Evolutionary conservation across 2,329 filamentous ascomycete species (phyloP).

Genomic region (Colletotrichum filicis): DNA sequence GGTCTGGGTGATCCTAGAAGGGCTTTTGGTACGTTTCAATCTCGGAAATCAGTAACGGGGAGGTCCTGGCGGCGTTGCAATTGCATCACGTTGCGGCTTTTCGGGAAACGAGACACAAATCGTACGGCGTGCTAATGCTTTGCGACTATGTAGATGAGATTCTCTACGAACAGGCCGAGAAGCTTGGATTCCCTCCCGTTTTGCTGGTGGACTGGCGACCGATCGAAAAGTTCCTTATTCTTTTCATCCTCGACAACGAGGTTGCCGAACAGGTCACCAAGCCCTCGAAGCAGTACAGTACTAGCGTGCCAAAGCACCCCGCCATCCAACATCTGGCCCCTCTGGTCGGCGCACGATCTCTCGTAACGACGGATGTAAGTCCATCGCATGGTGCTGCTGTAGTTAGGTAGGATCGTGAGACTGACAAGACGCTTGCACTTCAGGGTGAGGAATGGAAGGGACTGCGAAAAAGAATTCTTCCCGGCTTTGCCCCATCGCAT

Average conservation of each 20-base stretch:
- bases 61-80: background rate
- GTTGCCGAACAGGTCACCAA: conserved; percentile 26
- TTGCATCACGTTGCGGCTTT: background rate
- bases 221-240: conserved; percentile 17
- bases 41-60: too few relatives aligned
- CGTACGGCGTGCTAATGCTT: background rate
- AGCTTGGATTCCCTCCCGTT: conserved; percentile 23
- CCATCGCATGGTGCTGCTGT: too few relatives aligned
- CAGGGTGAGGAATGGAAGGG: conserved; percentile 29
- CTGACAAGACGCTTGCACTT: background rate
- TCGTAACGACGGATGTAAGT: conserved; percentile 22
- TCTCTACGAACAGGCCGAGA: conserved; percentile 22
- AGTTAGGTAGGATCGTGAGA: background rate
- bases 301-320: conserved; percentile 30
- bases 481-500: conserved; percentile 28
- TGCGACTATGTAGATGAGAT: conserved; percentile 8
- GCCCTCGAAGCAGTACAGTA: conserved; percentile 28
- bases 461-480: conserved; percentile 24
- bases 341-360: conserved; percentile 25
- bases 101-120: background rate
- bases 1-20: conserved; percentile 22
- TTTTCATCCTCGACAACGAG: conserved; percentile 31
- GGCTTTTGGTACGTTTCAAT: conserved; percentile 14
- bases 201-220: conserved; percentile 27
- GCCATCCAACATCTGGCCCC: conserved; percentile 26